phyloP scores from a whole-genome alignment of 2,329 filamentous ascomycete genomes.

The Diaporthe humulicola region DNA sequence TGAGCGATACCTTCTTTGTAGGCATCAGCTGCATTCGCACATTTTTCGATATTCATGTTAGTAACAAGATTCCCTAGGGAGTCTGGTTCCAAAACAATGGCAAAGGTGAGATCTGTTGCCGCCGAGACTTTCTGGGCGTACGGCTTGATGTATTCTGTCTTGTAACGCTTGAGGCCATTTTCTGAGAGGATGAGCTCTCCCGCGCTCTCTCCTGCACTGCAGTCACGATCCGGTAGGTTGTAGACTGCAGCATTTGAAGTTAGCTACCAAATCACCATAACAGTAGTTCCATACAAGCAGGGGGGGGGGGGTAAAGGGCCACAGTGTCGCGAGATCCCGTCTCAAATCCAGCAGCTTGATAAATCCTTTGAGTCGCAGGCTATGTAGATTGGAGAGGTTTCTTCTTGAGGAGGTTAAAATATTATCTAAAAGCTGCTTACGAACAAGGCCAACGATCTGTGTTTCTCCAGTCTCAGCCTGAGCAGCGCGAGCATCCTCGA shows the following conservation, averaged over 20 bases:
- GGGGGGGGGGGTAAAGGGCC: too few relatives aligned
- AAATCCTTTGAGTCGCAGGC: too few relatives aligned
- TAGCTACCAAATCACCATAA: too few relatives aligned
- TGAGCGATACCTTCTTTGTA: slow-evolving; percentile 59
- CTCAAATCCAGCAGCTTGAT: too few relatives aligned
- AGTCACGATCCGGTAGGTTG: slow-evolving; percentile 60
- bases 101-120: slow-evolving; percentile 56
- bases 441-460: slow-evolving; percentile 57
- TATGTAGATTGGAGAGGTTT: too few relatives aligned
- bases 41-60: slow-evolving; percentile 30
- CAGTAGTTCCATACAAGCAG: too few relatives aligned
- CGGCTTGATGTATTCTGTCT: slow-evolving; percentile 55
- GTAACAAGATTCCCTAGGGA: slow-evolving; percentile 53
- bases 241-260: too few relatives aligned
- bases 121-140: slow-evolving; percentile 53
- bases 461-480: slow-evolving; percentile 52
- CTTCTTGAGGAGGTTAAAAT: too few relatives aligned
- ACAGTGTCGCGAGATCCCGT: too few relatives aligned
- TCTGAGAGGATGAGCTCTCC: slow-evolving; percentile 55
- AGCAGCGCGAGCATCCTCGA: slow-evolving; percentile 52
- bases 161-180: slow-evolving; percentile 55
- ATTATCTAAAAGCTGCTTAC: too few relatives aligned
- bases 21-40: slow-evolving; percentile 50
- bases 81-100: slow-evolving; percentile 60
- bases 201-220: slow-evolving; percentile 56